phyloP scores from a whole-genome alignment of 208 protist species.

The Wallacemonas sp. region DNA sequence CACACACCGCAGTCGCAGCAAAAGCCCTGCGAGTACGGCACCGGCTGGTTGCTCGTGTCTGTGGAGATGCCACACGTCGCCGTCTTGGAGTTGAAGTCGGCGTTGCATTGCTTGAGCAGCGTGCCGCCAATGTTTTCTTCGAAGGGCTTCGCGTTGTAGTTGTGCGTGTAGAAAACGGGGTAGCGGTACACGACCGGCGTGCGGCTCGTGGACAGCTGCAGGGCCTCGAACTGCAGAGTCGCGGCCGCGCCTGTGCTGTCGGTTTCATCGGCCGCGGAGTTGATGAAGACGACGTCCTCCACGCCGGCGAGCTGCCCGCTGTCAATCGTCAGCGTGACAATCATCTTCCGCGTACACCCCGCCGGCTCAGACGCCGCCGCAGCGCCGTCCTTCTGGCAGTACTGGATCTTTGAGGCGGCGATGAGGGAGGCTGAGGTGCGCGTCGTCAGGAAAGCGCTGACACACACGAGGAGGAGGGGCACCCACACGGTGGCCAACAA shows the following conservation, averaged over 20 bases:
- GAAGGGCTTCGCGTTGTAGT: conserved; percentile 88
- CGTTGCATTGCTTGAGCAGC: conserved; percentile 65
- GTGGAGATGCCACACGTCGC: conserved; percentile 78
- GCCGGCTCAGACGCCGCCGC: conserved; percentile 20
- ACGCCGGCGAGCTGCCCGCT: conserved; percentile 48
- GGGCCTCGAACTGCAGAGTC: conserved; percentile 53
- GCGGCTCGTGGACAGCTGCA: conserved; percentile 65
- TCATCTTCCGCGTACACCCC: conserved; percentile 76
- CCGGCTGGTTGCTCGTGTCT: conserved; percentile 34
- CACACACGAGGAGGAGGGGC: background rate
- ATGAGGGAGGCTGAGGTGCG: conserved; percentile 36
- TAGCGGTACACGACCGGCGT: conserved; percentile 75
- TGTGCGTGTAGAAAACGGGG: conserved; percentile 77
- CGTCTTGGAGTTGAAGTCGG: conserved; percentile 30
- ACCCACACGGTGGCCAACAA: conserved; percentile 9
- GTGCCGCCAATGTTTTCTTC: conserved; percentile 56
- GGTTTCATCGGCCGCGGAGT: conserved; percentile 48
- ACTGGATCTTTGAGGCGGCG: conserved; percentile 67
- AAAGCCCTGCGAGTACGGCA: conserved; percentile 86
- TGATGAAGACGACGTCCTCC: conserved; percentile 71
- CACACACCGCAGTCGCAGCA: conserved; percentile 85
- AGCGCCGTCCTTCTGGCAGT: conserved; percentile 56
- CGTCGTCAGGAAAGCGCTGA: background rate
- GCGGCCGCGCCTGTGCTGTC: conserved; percentile 13
- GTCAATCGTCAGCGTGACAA: conserved; percentile 77